Percentiles rank a stretch among this genome's conserved stretches.
These are phyloP conservation scores for Fusarium incarnatum DNA, from an alignment of 2,329 filamentous ascomycete species.

Conservation along the genomic window DNA sequence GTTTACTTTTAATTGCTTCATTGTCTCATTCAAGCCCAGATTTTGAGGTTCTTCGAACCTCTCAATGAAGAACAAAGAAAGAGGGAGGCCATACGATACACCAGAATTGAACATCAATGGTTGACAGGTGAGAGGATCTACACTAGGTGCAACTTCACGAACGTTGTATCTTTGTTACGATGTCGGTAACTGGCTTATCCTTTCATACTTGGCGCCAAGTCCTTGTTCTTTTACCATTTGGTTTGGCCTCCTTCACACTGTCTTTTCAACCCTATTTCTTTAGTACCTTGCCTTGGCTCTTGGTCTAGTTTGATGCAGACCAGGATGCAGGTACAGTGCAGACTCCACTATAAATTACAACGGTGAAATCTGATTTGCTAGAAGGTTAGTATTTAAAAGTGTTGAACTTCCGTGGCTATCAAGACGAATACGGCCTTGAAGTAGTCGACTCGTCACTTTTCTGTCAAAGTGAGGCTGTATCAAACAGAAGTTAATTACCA, in stretches of 20 bases:
- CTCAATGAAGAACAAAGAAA: background rate
- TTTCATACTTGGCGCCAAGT: background rate
- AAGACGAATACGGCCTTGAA: background rate
- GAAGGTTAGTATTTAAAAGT: background rate
- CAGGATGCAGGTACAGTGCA: background rate
- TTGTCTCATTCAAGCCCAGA: background rate
- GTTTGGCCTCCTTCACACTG: background rate
- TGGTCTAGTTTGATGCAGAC: background rate
- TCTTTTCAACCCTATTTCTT: background rate
- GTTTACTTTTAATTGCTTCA: background rate
- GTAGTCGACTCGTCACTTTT: background rate
- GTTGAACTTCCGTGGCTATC: background rate
- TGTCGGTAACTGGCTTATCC: background rate
- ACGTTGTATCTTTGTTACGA: background rate
- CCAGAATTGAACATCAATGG: background rate
- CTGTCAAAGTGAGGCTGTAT: constrained; percentile 1
- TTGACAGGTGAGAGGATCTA: background rate
- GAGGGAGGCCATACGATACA: background rate
- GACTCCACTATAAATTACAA: background rate
- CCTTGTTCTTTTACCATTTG: background rate
- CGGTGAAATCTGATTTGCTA: background rate
- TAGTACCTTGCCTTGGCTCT: background rate
- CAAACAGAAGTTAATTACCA: background rate
- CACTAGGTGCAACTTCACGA: background rate
- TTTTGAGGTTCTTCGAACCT: background rate